Evolutionary conservation across 2,329 filamentous ascomycete genomes (phyloP).

Genomic region (Stachybotrys chartarum): DNA sequence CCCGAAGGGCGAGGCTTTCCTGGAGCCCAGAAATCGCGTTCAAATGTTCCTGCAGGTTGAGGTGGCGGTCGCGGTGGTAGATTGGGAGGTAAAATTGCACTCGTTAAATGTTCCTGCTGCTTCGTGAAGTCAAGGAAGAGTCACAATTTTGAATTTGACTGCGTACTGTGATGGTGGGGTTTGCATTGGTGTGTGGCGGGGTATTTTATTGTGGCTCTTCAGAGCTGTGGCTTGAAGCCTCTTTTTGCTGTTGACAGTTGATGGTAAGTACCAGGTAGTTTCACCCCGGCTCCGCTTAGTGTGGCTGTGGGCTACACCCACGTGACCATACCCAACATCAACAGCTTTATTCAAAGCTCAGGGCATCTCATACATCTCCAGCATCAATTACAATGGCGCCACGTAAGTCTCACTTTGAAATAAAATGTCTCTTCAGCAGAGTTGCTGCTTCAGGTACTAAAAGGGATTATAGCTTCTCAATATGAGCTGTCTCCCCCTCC

Average conservation of each 20-base stretch:
- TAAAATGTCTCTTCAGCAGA: not conserved
- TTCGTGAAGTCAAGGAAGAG: constrained; percentile 26
- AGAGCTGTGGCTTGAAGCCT: too few relatives aligned
- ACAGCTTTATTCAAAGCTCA: constrained; percentile 8
- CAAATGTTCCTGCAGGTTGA: not conserved
- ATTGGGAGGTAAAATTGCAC: not conserved
- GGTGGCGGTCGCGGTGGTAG: not conserved
- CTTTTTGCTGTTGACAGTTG: too few relatives aligned
- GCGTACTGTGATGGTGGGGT: constrained; percentile 29
- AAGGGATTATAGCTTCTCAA: constrained; percentile 51
- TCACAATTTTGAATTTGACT: constrained; percentile 38
- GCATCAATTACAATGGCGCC: constrained; percentile 29
- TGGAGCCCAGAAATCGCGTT: not conserved
- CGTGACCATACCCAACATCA: constrained; percentile 32
- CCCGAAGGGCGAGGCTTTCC: constrained; percentile 9
- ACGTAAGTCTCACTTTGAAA: constrained; percentile 19
- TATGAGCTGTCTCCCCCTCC: constrained; percentile 79
- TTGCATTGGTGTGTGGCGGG: constrained; percentile 25
- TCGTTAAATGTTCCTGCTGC: not conserved
- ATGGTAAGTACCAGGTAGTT: too few relatives aligned
- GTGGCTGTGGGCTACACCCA: constrained; percentile 15
- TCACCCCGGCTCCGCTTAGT: too few relatives aligned
- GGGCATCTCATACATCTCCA: constrained; percentile 3
- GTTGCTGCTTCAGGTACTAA: not conserved
- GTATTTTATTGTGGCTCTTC: not conserved